A percentile compares a stretch with the other conserved stretches of the same genome.
These are phyloP conservation scores for Anthoceros angustus DNA, from an alignment of 225 moss, liverwort and hornwort species.

Conservation along the genomic window DNA sequence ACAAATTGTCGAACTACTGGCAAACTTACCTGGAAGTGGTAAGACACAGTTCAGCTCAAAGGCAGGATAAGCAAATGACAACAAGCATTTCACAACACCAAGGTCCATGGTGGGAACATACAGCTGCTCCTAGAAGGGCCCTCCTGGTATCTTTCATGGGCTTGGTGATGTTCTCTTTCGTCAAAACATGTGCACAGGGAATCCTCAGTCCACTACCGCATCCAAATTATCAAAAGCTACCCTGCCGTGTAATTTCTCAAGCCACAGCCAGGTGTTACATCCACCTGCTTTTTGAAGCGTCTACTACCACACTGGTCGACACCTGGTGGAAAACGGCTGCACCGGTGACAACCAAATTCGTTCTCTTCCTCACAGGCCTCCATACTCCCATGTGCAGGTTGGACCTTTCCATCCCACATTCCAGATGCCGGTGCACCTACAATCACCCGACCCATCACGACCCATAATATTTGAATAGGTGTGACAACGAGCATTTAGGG, in stretches of 20 bases:
- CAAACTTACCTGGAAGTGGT: conserved; percentile 61
- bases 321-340: conserved; percentile 71
- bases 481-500: too few species aligned
- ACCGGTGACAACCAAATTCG: neutral
- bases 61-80: too few species aligned
- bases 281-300: conserved; percentile 51
- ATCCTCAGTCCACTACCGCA: neutral
- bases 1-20: conserved; percentile 91
- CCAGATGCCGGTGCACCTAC: neutral
- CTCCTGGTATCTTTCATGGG: conserved; percentile 82
- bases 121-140: conserved; percentile 87
- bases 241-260: too few species aligned
- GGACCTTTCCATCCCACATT: neutral
- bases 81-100: too few species aligned
- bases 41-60: too few species aligned
- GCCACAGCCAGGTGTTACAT: neutral
- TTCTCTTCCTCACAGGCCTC: neutral
- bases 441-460: neutral
- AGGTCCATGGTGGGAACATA: conserved; percentile 10
- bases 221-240: too few species aligned
- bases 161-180: conserved; percentile 63
- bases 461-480: too few species aligned
- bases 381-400: neutral
- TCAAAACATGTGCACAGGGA: conserved; percentile 46
- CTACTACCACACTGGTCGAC: conserved; percentile 63